phyloP scores from a whole-genome alignment of 306 rosid genomes.

The Vigna unguiculata region DNA sequence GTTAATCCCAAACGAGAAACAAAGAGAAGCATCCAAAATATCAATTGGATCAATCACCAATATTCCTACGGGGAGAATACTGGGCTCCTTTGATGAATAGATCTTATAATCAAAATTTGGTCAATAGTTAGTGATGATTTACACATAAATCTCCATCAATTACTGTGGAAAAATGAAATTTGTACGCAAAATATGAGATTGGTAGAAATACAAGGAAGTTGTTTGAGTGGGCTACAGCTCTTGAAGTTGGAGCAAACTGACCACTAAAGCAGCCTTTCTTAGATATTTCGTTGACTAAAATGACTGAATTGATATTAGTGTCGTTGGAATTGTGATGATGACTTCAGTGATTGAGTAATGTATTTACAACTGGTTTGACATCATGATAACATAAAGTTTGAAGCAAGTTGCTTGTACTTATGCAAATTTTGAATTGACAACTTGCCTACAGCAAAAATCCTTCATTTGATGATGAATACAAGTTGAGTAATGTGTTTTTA shows the following conservation, averaged over 20 bases:
- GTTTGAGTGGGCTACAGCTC: background rate
- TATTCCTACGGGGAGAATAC: background rate
- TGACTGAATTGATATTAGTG: background rate
- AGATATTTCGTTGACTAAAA: background rate
- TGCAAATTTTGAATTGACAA: too few species aligned
- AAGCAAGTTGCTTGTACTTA: background rate
- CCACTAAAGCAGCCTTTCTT: background rate
- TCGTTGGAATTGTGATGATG: background rate
- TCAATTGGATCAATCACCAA: constrained; percentile 21
- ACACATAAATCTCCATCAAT: constrained; percentile 4
- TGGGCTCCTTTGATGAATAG: background rate
- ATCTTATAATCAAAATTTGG: constrained; percentile 14
- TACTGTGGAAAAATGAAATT: constrained; percentile 6
- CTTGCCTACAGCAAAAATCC: too few species aligned
- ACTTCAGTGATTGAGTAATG: background rate
- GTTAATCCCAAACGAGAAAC: too few species aligned
- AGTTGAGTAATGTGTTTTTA: too few species aligned
- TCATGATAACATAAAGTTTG: background rate
- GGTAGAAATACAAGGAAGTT: background rate
- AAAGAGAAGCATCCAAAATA: background rate
- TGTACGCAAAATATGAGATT: background rate
- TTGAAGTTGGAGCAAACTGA: constrained; percentile 5
- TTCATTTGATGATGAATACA: too few species aligned
- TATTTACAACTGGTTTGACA: background rate
- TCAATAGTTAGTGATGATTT: constrained; percentile 3